Evolutionary conservation across 306 rosid genomes (phyloP), one percentile per base, ranked within the genome.

Genomic region (Medicago arabica): DNA sequence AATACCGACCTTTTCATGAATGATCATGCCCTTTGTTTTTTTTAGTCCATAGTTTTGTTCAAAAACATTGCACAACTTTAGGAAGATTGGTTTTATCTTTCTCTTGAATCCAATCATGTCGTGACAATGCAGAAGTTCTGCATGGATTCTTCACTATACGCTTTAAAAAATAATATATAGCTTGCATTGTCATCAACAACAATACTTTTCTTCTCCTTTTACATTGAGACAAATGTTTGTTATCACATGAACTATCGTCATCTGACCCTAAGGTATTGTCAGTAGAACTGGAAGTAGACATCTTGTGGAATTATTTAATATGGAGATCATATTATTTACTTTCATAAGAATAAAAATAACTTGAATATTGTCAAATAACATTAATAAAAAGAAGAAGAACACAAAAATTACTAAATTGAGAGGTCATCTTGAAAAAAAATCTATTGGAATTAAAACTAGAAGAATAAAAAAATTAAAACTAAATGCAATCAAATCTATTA

Each of bases 91-190:
- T 40, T 40, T 40, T 40, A 40, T 40, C 44, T 8, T 40, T 40
- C 21, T 55, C 71, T 67, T 67, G 54, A 67, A 17, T 11, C 38
- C 54, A 67, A 9, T 19, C 54, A 67, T 66, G 10, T 9, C 54
- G 9, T 66, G 5, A 17, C 17, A 67, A 41, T 41, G 3, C 16
- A 67, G 18, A 67, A 67, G 53, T 19, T 13, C 38, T 17, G 3
- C 71, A 66, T 17, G 71, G 51, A 40, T 6, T 66, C 16, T 66
- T 67, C 3, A n/a, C 11, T 14, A 43, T 6, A 43, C 49, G 10
- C 13, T 44, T 43, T 43, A 43, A 67, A 15, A 44, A 67, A 43
- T 21, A 19, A 5, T 43, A 13, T 5, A 18, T 7, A 43, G 9
- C 72, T 18, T 44, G 65, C 65, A 59, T 59, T 59, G 39, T 28